phyloP scores from a whole-genome alignment of 371 early-diverging fungal species.

The Apophysomyces elegans region DNA sequence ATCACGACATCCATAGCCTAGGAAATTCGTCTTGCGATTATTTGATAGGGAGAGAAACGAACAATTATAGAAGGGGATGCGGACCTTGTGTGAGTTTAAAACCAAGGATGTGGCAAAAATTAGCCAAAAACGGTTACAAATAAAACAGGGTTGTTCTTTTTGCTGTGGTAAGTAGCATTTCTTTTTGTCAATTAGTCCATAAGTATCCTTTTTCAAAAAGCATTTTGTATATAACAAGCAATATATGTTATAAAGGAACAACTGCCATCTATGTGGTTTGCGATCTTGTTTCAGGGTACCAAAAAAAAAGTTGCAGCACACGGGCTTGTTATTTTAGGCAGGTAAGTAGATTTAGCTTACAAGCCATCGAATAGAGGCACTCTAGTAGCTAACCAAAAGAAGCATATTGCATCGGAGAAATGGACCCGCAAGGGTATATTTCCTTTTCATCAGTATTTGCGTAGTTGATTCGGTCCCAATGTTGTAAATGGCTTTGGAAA shows the following conservation, averaged over 20 bases:
- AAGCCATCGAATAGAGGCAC: neutral
- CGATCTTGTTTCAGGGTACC: neutral
- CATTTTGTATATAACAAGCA: too few relatives aligned
- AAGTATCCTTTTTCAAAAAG: too few relatives aligned
- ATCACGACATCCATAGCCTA: too few relatives aligned
- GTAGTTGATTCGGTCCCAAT: neutral
- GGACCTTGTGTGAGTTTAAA: conserved; percentile 4
- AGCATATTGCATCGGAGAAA: conserved; percentile 7
- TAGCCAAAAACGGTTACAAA: conserved; percentile 1
- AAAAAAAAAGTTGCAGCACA: conserved; percentile 3
- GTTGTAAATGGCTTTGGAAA: neutral
- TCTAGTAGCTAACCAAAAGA: neutral
- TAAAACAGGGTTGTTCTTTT: neutral
- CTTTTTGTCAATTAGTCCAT: too few relatives aligned
- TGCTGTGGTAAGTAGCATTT: neutral
- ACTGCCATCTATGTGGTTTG: too few relatives aligned
- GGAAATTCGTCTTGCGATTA: too few relatives aligned
- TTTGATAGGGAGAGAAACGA: neutral
- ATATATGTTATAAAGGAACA: too few relatives aligned
- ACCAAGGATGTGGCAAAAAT: neutral
- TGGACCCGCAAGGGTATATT: neutral
- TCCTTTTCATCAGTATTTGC: neutral
- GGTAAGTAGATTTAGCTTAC: neutral
- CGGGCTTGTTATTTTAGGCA: conserved; percentile 2
- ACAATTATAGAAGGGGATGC: neutral